These are phyloP conservation scores for Gonapodya sp. DNA, from an alignment of 192 early-diverging fungal species.

Conservation along the genomic window DNA sequence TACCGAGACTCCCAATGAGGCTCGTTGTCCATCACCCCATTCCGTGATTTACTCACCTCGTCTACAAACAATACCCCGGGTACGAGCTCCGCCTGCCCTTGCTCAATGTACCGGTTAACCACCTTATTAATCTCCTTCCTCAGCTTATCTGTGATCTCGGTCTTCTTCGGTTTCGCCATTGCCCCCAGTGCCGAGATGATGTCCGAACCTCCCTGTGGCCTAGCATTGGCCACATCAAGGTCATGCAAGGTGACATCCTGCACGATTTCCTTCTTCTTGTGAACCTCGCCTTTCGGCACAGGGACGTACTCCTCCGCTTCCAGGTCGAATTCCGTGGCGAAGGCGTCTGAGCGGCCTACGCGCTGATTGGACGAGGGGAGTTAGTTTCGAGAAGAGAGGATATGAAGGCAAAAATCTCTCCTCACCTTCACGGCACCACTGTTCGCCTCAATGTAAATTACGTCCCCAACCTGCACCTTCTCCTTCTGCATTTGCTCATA, in stretches of 20 bases:
- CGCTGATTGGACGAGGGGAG: slow-evolving; percentile 36
- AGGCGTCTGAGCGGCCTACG: slow-evolving; percentile 94
- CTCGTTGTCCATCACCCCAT: not conserved
- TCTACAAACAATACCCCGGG: slow-evolving; percentile 98
- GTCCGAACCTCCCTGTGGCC: slow-evolving; percentile 95
- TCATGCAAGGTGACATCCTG: slow-evolving; percentile 98
- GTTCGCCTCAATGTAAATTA: slow-evolving; percentile 96
- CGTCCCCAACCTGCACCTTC: slow-evolving; percentile 90
- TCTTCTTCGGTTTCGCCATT: slow-evolving; percentile 97
- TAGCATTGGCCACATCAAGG: slow-evolving; percentile 91
- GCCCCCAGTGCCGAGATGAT: slow-evolving; percentile 98
- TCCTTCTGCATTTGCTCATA: slow-evolving; percentile 96
- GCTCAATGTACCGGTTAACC: slow-evolving; percentile 97
- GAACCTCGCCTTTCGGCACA: slow-evolving; percentile 95
- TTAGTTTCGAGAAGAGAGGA: not conserved
- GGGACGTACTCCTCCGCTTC: slow-evolving; percentile 98
- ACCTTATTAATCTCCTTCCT: slow-evolving; percentile 98
- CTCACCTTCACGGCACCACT: slow-evolving; percentile 91
- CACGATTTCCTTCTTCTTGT: slow-evolving; percentile 98
- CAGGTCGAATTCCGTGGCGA: slow-evolving; percentile 95
- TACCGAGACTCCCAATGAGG: not conserved
- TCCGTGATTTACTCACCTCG: slow-evolving; percentile 44
- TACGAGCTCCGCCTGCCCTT: slow-evolving; percentile 92
- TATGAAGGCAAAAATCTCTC: not conserved
- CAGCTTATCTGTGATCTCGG: slow-evolving; percentile 97